Evolutionary conservation across 225 moss, liverwort and hornwort genomes (phyloP).

Genomic region (Physcomitrium patens): DNA sequence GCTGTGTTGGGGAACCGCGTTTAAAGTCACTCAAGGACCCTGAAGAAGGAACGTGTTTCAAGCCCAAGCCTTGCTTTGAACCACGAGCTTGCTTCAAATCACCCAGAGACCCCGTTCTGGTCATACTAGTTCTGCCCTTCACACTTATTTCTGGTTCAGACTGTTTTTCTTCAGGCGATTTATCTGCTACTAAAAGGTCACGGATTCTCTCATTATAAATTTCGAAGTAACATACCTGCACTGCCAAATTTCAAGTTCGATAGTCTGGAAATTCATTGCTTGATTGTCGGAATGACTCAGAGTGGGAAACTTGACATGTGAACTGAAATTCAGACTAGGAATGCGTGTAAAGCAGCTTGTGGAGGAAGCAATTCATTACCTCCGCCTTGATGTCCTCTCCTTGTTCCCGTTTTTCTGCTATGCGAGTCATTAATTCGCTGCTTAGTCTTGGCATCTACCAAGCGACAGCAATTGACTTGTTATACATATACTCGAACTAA

Average conservation of each 20-base stretch:
- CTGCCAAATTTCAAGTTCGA: not conserved
- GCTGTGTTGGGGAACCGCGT: not conserved
- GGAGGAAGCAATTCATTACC: not conserved
- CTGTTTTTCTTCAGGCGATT: slow-evolving; percentile 15
- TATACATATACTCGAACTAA: not conserved
- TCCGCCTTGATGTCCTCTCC: slow-evolving; percentile 12
- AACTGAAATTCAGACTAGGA: too few species aligned
- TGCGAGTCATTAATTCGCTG: slow-evolving; percentile 26
- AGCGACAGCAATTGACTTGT: not conserved
- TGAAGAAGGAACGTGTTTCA: not conserved
- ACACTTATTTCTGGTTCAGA: not conserved
- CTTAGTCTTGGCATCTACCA: slow-evolving; percentile 23
- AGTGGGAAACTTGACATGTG: too few species aligned
- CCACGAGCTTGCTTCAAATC: not conserved
- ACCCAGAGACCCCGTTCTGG: not conserved
- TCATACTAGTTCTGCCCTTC: not conserved
- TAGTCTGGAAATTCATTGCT: not conserved
- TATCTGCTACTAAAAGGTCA: slow-evolving; percentile 50
- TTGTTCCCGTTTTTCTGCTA: not conserved
- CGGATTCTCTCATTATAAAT: slow-evolving; percentile 64
- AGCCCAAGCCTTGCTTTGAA: not conserved
- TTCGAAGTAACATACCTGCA: slow-evolving; percentile 68
- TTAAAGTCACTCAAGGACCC: slow-evolving; percentile 5
- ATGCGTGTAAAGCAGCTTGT: not conserved
- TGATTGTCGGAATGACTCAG: too few species aligned